Base-by-base conservation (phyloP, 2,329 filamentous ascomycete species). In the Aspergillus vadensis region DNA sequence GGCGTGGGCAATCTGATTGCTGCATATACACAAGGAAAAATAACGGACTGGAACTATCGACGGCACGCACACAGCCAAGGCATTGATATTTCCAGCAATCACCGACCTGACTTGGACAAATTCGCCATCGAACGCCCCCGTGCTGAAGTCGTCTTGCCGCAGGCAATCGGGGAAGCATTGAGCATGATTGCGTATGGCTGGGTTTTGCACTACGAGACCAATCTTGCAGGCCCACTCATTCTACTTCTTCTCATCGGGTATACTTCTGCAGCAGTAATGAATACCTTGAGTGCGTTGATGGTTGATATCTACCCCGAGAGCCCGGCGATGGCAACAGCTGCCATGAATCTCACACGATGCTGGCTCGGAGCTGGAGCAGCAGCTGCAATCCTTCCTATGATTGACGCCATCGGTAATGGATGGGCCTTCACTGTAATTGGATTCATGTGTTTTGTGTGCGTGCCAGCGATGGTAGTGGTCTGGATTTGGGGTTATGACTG, bases 271-370 rank as follows among this genome's bases (percentile, higher is more conserved):
- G 73, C 72, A 3, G 70, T 70, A 0, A 76, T 73, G 17, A 75
- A 81, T 41, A 69, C 74, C 4, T 63, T 77, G 3, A 81, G 77
- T 58, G 79, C 80, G 0, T 65, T 85, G 30, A 74, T 81, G 63
- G 71, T 81, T 0, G 79, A 81, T 63, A 66, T 79, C 4, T 76
- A 76, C 63, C 75, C 76, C 0, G 70, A 65, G 1, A 61, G 65
- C 25, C 70, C 77, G 2, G 76, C 76, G 0, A 70, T 76, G 2
- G 77, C 76, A 0, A 76, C 77, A 0, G 77, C 77, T 0, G 76
- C 77, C 1, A 78, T 75, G 55, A 80, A 80, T 60, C 58, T 80
- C 1, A 68, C 75, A 8, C 68, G 78, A 1, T 80, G 76, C 61
- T 64, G 74, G 47, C 64, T 80, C 5, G 77, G 76, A 3, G 79